Conservation (phyloP, 768 basidiomycete species). For the Rhodotorula paludigena region DNA sequence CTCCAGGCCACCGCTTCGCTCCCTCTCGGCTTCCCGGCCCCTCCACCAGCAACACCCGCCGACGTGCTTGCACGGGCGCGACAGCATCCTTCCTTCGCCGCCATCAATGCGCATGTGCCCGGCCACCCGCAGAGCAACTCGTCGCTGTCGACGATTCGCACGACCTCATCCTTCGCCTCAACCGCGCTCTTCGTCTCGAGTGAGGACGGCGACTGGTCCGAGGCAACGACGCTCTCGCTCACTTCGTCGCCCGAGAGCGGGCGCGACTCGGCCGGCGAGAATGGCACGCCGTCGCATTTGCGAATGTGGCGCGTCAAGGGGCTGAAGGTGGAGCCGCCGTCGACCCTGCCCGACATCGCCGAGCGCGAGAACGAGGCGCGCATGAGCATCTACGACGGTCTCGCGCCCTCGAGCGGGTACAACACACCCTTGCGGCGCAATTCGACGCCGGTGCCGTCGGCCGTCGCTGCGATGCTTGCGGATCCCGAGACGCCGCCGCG, state of each 20-base stretch:
- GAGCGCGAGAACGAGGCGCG: constrained; percentile 17
- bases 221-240: constrained; percentile 27
- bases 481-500: constrained; percentile 34
- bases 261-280: constrained; percentile 11
- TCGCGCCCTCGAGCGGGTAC: not conserved
- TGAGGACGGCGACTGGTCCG: constrained; percentile 28
- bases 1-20: constrained; percentile 4
- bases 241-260: constrained; percentile 32
- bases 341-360: constrained; percentile 1
- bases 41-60: not conserved
- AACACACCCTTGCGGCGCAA: constrained; percentile 1
- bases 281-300: not conserved
- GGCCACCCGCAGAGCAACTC: constrained; percentile 7
- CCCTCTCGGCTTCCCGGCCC: constrained; percentile 14
- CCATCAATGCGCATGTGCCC: not conserved
- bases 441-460: constrained; percentile 26
- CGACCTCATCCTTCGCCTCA: constrained; percentile 35
- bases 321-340: not conserved
- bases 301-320: constrained; percentile 31
- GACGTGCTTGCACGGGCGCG: not conserved
- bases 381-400: constrained; percentile 5
- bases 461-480: constrained; percentile 21
- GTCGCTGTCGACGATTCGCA: constrained; percentile 30
- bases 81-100: constrained; percentile 15
- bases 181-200: constrained; percentile 26